Evolutionary conservation across 768 basidiomycete genomes (phyloP).

Genomic region (Clitopilus passeckerianus): DNA sequence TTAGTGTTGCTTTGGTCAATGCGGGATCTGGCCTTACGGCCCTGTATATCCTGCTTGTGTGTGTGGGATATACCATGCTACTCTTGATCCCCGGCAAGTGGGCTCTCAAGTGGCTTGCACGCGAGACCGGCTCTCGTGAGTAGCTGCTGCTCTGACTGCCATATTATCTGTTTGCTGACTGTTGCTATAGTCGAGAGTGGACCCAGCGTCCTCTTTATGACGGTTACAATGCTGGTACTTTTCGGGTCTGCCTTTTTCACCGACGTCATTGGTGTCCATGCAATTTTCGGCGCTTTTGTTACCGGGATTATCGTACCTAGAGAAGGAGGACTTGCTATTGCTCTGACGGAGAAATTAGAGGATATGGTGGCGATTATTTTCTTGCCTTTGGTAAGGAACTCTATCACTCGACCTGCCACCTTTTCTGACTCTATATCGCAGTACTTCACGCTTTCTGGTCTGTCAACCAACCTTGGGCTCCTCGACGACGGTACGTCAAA

Average conservation of each 20-base stretch:
- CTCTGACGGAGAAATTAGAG: slow-evolving; percentile 93
- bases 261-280: slow-evolving; percentile 87
- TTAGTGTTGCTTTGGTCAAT: slow-evolving; percentile 91
- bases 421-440: slow-evolving; percentile 17
- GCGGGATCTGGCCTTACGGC: slow-evolving; percentile 80
- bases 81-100: slow-evolving; percentile 64
- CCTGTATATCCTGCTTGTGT: slow-evolving; percentile 76
- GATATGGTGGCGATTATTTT: slow-evolving; percentile 91
- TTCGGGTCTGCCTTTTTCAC: slow-evolving; percentile 92
- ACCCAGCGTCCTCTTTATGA: slow-evolving; percentile 89
- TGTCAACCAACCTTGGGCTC: slow-evolving; percentile 84
- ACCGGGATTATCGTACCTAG: slow-evolving; percentile 81
- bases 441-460: slow-evolving; percentile 92
- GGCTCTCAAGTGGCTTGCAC: slow-evolving; percentile 67
- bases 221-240: slow-evolving; percentile 68
- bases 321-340: slow-evolving; percentile 80
- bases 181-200: slow-evolving; percentile 70
- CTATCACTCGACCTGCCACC: background rate
- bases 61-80: slow-evolving; percentile 78
- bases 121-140: slow-evolving; percentile 67
- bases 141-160: slow-evolving; percentile 7
- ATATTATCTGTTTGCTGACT: no score
- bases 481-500: slow-evolving; percentile 57
- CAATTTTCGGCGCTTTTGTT: slow-evolving; percentile 91
- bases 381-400: slow-evolving; percentile 61